Evolutionary conservation across 768 basidiomycete genomes (phyloP).

Genomic region (Mycena pura): DNA sequence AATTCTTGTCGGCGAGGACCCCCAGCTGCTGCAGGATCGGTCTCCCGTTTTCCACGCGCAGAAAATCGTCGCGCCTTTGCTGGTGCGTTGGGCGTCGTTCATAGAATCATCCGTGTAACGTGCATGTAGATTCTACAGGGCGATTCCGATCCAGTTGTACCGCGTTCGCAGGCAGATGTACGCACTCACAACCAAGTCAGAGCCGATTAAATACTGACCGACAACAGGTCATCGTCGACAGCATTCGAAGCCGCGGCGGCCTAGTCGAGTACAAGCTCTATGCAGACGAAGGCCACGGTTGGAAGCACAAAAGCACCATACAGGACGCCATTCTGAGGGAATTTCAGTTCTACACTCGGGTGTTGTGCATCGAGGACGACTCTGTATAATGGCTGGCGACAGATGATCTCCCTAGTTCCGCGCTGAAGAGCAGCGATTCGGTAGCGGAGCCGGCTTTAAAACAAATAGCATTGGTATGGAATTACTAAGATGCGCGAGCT

Average conservation of each 20-base stretch:
- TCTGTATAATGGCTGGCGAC: too few relatives aligned
- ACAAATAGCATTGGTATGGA: too few relatives aligned
- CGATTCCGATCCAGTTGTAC: conserved; percentile 66
- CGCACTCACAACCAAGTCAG: neutral
- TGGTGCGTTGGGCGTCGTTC: conserved; percentile 52
- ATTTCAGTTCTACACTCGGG: conserved; percentile 58
- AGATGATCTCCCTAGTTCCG: too few relatives aligned
- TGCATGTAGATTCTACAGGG: conserved; percentile 70
- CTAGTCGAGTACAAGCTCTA: conserved; percentile 66
- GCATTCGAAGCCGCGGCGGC: conserved; percentile 56
- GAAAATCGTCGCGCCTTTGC: conserved; percentile 65
- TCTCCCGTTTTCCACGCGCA: conserved; percentile 70
- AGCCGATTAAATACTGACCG: neutral
- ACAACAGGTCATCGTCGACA: conserved; percentile 51
- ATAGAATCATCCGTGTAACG: neutral
- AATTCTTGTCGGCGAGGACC: conserved; percentile 71
- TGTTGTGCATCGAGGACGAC: conserved; percentile 34
- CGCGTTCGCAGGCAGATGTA: conserved; percentile 64
- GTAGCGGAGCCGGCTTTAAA: too few relatives aligned
- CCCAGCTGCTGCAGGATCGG: conserved; percentile 62
- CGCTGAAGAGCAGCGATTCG: too few relatives aligned
- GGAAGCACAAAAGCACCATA: conserved; percentile 62
- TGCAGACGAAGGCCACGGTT: conserved; percentile 72
- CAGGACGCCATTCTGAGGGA: conserved; percentile 60
- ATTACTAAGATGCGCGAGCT: too few relatives aligned